Base-by-base conservation (phyloP, 371 early-diverging fungal species). In the Apophysomyces ossiformis region DNA sequence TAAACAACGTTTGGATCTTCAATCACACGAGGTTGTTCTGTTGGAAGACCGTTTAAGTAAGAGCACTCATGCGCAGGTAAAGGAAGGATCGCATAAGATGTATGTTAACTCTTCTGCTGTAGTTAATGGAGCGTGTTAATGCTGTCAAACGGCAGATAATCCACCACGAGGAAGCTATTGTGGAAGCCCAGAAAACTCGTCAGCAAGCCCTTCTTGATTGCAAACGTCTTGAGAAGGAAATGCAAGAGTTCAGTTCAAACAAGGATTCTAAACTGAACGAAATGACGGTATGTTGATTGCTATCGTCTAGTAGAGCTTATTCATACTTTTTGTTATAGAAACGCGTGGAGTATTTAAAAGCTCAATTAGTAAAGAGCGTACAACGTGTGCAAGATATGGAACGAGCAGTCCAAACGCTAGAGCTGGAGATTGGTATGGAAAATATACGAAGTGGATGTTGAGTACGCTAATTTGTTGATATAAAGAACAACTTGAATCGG, bases 211-310 rank as follows among this genome's bases (percentile, higher is more conserved):
- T 78, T 6, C 66, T 58, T 7, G 77, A 77, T 1, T 80, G 79
- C 21, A 67, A 81, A 50, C 77, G 82, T 41, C 89, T 96, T 56
- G 96, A 97, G 70, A 74, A 70, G 36, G 98, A 99, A 69, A 96
- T 95, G 94, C 76, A 81, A 13, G 96, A 97, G 67, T 94, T 97
- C 58, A 85, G 89, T 37, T 79, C 86, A 46, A 90, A 94, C 72
- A 94, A 94, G 65, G 92, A 91, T 43, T 82, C 88, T 8, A 95
- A 96, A 70, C 72, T 98, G 37, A 84, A 93, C 69, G 89, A 94
- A 36, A 80, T 94, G 66, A 77, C 85, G 72, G 90, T 89, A 73
- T 61, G 44, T 36, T 13, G 5, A 0, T 39, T 36, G 32, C 16
- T 11, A 41, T 58, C 50, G 11, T 50, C 37, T 18, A 8, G 8